Base-by-base conservation (phyloP, 176 grass and related monocot genomes). In the Eleusine coracana region DNA sequence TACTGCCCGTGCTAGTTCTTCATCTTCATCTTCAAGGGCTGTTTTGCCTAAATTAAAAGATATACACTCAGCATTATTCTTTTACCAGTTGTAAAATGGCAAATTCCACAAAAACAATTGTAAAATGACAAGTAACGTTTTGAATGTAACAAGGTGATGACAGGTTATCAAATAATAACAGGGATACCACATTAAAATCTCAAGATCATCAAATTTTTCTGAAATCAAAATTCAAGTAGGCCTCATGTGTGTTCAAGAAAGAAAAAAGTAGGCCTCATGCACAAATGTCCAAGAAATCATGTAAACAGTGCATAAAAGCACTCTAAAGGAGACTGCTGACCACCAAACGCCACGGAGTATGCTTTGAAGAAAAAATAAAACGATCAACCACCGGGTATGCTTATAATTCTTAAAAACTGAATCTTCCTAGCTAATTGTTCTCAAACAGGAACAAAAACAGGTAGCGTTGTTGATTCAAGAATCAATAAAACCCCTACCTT, bases 1-100 rank as follows among this genome's bases (percentile, higher is more conserved):
- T 65, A 90, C 80, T 50, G 91, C 87, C 51, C 81, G 83, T 82
- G 89, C 73, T 55, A 94, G 69, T 66, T 96, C 97, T 68, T 87
- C 89, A 78, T 92, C 91, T 28, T 99, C 93, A 66, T 85, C 80
- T 37, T 79, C 85, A 12, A 77, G 28, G 36, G 40, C 10, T 74
- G 85, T 52, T 83, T 93, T 90, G 45, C 82, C 96, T 98, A 68
- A 58, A 80, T 54, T 17, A 78, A 71, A 81, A 15, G 4, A 68
- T 9, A 79, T 44, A 40, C 27, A 37, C 18, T 38, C 16, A 78
- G 13, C 10, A 72, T 84, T 7, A 7, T 58, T 72, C 25, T 41
- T 58, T 39, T 5, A 21, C 9, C 34, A 84, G 62, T 39, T 40
- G 0, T 61, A 20, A 54, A 55, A 76, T 77, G 67, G 49, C 39